phyloP scores from a whole-genome alignment of 75 land plant genomes.

The Pinus tabuliformis region DNA sequence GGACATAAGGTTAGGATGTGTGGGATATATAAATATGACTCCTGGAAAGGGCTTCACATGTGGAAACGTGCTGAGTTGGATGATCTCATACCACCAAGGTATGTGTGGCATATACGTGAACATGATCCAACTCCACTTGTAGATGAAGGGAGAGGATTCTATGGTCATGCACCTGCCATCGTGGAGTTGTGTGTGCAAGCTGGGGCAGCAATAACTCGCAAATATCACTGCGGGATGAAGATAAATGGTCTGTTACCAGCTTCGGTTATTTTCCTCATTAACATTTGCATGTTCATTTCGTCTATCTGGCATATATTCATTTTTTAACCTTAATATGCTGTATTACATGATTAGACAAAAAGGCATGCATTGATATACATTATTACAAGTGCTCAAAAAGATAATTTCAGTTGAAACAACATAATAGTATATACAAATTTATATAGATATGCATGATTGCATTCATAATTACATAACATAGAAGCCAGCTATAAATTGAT shows the following conservation, averaged over 20 bases:
- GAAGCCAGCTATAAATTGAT: background rate
- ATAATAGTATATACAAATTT: background rate
- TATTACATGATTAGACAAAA: background rate
- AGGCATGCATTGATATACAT: constrained; percentile 1
- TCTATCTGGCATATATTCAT: background rate
- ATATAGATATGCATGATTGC: background rate
- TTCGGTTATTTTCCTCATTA: constrained; percentile 34
- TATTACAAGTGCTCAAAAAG: background rate
- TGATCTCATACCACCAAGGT: constrained; percentile 67
- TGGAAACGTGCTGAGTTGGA: constrained; percentile 76
- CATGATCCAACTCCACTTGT: constrained; percentile 56
- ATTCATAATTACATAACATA: background rate
- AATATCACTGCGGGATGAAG: constrained; percentile 65
- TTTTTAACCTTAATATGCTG: background rate
- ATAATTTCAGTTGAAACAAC: background rate
- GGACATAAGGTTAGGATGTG: constrained; percentile 71
- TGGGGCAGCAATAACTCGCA: constrained; percentile 51
- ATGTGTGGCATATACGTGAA: constrained; percentile 64
- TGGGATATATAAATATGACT: constrained; percentile 49
- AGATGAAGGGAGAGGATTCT: constrained; percentile 51
- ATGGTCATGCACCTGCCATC: constrained; percentile 82
- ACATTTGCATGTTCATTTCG: background rate
- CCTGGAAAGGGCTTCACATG: constrained; percentile 53
- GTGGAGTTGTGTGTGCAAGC: constrained; percentile 76
- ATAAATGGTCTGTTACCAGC: constrained; percentile 47